Evolutionary conservation across 208 protist genomes (phyloP).

Genomic region (Hexamita inflata): DNA sequence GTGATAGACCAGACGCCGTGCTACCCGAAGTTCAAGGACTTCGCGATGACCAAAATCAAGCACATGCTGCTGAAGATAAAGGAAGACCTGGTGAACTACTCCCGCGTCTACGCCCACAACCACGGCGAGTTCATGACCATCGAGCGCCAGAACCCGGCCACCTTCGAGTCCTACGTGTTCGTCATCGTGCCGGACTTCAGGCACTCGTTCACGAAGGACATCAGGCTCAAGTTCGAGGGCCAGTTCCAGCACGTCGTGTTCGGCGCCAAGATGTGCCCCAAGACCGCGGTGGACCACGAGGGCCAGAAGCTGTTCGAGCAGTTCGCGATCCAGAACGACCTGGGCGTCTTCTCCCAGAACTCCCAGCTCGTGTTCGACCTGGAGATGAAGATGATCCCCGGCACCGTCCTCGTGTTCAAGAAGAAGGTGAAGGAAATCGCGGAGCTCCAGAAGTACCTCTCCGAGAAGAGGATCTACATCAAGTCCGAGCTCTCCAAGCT

Average conservation of each 20-base stretch:
- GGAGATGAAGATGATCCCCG: background rate
- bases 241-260: background rate
- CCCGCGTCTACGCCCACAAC: background rate
- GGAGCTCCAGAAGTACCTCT: background rate
- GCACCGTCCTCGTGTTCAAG: background rate
- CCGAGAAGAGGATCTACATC: background rate
- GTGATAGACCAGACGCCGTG: too few relatives aligned
- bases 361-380: too few relatives aligned
- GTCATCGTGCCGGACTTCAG: slow-evolving; percentile 14
- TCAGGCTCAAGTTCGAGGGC: background rate
- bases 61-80: background rate
- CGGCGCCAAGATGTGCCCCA: background rate
- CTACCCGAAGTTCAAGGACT: background rate
- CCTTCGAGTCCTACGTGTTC: slow-evolving; percentile 14
- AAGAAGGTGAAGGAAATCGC: background rate
- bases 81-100: background rate
- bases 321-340: background rate
- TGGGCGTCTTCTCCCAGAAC: background rate
- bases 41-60: background rate
- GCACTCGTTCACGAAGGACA: background rate
- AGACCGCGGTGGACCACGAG: background rate
- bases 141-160: background rate
- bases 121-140: slow-evolving; percentile 17
- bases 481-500: background rate
- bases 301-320: background rate